A percentile compares a stretch with the other conserved stretches of the same genome.
Conservation (phyloP, 2,329 filamentous ascomycete genomes). For the Chaetoscypha palmicola region DNA sequence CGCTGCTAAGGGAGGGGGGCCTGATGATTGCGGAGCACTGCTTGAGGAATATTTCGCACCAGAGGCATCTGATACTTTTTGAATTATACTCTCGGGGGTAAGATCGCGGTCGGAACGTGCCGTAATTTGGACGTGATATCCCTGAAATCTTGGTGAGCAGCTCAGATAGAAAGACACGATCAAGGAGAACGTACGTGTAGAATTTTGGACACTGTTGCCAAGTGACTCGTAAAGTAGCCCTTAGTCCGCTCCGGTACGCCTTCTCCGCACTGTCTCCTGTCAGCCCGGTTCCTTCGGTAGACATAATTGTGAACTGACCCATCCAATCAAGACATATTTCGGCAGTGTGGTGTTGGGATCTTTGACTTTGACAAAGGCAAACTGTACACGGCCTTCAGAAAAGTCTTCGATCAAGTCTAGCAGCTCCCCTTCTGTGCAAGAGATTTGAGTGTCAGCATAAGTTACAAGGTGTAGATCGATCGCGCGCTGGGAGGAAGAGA, state of each 20-base stretch:
- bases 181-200: constrained; percentile 55
- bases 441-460: too few species aligned
- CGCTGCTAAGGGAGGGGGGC: constrained; percentile 50
- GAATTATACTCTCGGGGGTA: constrained; percentile 77
- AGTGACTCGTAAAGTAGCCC: constrained; percentile 95
- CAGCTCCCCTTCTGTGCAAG: constrained; percentile 77
- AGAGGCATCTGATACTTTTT: constrained; percentile 91
- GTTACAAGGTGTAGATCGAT: too few species aligned
- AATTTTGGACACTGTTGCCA: constrained; percentile 81
- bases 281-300: constrained; percentile 11
- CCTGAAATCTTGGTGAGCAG: constrained; percentile 37
- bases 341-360: constrained; percentile 86
- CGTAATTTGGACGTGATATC: constrained; percentile 96
- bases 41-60: constrained; percentile 86
- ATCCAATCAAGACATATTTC: constrained; percentile 89
- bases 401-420: constrained; percentile 89
- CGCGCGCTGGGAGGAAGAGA: too few species aligned
- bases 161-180: not conserved
- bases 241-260: constrained; percentile 98
- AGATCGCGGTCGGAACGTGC: constrained; percentile 87
- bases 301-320: constrained; percentile 42
- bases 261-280: constrained; percentile 66
- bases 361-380: constrained; percentile 93
- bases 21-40: constrained; percentile 46
- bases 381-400: constrained; percentile 93